Base-by-base conservation (phyloP, 169 alveolate species). In the Cryptosporidium bovis region DNA sequence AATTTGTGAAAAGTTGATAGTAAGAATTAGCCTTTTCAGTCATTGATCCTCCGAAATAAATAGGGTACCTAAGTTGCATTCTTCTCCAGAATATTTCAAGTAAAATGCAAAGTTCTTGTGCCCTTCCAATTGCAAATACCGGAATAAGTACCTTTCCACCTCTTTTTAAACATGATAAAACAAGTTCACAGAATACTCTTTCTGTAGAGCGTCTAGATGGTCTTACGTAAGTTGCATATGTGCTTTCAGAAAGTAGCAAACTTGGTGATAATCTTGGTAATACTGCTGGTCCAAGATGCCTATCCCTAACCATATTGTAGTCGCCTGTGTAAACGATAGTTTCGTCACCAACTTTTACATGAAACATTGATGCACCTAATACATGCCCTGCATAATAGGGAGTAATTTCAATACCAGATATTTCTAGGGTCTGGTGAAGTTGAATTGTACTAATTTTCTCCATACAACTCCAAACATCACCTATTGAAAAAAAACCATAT, bases 321-420 rank as follows among this genome's bases (percentile, higher is more conserved):
- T 98, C 99, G 34, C 99, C 93, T 29, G 99, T 97, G 91, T 98
- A 98, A 8, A 97, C 96, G 1, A 98, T 97, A 34, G 96, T 90
- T 56, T 94, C 93, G 20, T 96, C 97, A 66, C 95, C 95, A 83
- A 96, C 96, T 85, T 97, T 97, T 27, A 97, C 93, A 83, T 94
- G 93, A 91, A 95, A 97, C 98, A 98, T 98, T 60, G 98, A 94
- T 0, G 99, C 99, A 16, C 99, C 99, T 34, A 97, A 93, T 2
- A 98, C 99, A 91, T 98, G 99, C 0, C 99, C 99, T 18, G 99
- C 99, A 92, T 97, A 97, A 91, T 96, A 97, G 10, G 99, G 98
- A 18, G 98, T 96, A 18, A 97, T 95, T 65, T 94, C 94, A 51
- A 97, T 90, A 60, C 95, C 96, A 3, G 96, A 95, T 83, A 94